Evolutionary conservation across 2,329 filamentous ascomycete species (phyloP).

Genomic region (Cercospora sp.): DNA sequence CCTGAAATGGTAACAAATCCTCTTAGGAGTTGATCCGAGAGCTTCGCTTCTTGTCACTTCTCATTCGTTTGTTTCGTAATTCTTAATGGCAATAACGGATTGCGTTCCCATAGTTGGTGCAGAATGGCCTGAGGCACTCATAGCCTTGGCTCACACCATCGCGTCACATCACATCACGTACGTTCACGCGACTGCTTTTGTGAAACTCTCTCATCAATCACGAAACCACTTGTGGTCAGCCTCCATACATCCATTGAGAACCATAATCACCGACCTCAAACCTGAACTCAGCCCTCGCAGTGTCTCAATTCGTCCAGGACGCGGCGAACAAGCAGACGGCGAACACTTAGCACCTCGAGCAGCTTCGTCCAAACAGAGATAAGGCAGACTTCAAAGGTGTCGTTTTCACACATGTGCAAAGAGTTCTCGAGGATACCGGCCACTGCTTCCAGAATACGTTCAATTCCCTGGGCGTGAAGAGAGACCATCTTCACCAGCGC

Average conservation of each 20-base stretch:
- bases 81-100: neutral
- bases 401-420: neutral
- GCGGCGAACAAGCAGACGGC: too few species aligned
- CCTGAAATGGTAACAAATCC: neutral
- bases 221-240: neutral
- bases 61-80: neutral
- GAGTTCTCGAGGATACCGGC: neutral
- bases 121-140: neutral
- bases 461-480: neutral
- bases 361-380: neutral
- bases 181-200: neutral
- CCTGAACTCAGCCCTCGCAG: neutral
- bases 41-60: neutral
- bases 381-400: neutral
- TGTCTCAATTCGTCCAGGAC: neutral
- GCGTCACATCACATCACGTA: neutral
- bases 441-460: neutral
- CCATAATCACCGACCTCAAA: neutral
- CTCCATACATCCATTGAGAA: neutral
- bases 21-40: neutral
- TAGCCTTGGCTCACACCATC: neutral
- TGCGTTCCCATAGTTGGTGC: neutral
- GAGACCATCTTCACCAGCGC: neutral
- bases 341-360: neutral
- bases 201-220: neutral